phyloP scores from a whole-genome alignment of 2,329 filamentous ascomycete genomes.

The Lasiodiplodia sp. region DNA sequence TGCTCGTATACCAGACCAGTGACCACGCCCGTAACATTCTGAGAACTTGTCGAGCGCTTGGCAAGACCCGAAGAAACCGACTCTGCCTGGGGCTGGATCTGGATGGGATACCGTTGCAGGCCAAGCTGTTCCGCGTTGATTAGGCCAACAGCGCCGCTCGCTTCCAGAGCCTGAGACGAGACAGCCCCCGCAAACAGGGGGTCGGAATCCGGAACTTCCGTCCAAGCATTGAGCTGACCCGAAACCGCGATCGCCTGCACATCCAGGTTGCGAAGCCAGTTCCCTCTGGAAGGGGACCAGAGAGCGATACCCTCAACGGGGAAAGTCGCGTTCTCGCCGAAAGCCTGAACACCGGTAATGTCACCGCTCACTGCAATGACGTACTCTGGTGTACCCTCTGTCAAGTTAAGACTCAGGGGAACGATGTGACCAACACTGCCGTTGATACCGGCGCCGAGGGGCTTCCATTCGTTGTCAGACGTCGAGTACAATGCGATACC shows the following conservation, averaged over 20 bases:
- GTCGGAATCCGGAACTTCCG: conserved; percentile 68
- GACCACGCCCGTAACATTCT: conserved; percentile 70
- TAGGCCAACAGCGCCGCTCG: conserved; percentile 76
- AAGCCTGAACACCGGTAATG: conserved; percentile 76
- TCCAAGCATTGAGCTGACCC: conserved; percentile 75
- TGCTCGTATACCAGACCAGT: conserved; percentile 79
- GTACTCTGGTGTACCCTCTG: conserved; percentile 69
- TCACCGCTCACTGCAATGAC: conserved; percentile 81
- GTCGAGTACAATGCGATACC: conserved; percentile 81
- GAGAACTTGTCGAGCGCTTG: conserved; percentile 52
- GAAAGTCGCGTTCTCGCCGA: conserved; percentile 67
- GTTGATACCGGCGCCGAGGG: conserved; percentile 86
- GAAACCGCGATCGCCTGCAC: conserved; percentile 69
- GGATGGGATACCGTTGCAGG: conserved; percentile 61
- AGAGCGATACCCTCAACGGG: conserved; percentile 80
- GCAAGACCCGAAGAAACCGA: conserved; percentile 42
- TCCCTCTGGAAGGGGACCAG: conserved; percentile 84
- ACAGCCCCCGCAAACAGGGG: conserved; percentile 86
- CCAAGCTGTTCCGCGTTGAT: conserved; percentile 42
- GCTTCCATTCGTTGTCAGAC: conserved; percentile 71
- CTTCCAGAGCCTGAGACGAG: conserved; percentile 74
- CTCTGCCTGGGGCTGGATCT: conserved; percentile 49
- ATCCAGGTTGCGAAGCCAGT: conserved; percentile 84
- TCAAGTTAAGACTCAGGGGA: conserved; percentile 80
- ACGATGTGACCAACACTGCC: conserved; percentile 79